phyloP scores from a whole-genome alignment of 257 asterid species.

The Solanum dulcamara region DNA sequence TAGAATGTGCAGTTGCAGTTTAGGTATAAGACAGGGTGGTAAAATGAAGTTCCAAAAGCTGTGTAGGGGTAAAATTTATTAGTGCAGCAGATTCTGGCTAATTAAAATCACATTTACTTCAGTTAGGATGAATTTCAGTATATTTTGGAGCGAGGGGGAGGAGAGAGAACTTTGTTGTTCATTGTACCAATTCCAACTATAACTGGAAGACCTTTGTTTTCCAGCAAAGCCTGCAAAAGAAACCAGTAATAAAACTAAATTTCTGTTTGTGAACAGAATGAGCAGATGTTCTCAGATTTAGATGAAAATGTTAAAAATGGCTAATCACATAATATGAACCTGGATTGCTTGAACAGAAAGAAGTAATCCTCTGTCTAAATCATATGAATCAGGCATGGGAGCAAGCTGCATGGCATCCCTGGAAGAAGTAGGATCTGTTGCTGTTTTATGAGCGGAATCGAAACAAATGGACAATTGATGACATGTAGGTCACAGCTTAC shows the following conservation, averaged over 20 bases:
- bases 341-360: conserved; percentile 96
- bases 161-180: conserved; percentile 4
- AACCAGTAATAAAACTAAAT: conserved; percentile 1
- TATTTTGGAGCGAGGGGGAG: neutral
- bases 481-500: conserved; percentile 6
- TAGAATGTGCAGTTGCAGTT: neutral
- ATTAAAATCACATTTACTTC: neutral
- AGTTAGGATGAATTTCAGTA: neutral
- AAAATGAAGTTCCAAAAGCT: neutral
- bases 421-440: conserved; percentile 75
- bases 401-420: conserved; percentile 69
- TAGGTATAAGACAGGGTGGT: neutral
- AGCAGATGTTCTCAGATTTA: neutral
- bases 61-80: neutral
- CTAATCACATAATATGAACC: conserved; percentile 23
- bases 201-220: conserved; percentile 92
- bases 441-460: conserved; percentile 44
- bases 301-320: neutral
- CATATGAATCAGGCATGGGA: conserved; percentile 91
- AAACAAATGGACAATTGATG: conserved; percentile 1
- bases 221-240: conserved; percentile 74
- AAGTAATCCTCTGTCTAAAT: conserved; percentile 94
- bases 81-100: neutral
- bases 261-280: conserved; percentile 3
- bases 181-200: conserved; percentile 91